Conservation (phyloP, 2,329 filamentous ascomycete genomes). For the Tolypocladium paradoxum region DNA sequence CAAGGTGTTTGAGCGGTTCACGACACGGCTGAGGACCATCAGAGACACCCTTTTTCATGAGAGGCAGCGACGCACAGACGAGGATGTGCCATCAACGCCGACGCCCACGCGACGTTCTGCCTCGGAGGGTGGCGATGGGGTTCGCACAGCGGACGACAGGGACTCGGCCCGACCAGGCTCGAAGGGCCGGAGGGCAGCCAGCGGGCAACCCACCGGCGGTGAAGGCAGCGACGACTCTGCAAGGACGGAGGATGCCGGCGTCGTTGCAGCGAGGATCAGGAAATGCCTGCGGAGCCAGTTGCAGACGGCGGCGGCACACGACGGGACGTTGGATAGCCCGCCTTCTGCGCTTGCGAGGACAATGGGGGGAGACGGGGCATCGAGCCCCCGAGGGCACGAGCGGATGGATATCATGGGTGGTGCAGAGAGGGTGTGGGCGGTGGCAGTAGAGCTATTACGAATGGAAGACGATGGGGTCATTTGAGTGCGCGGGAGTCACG, state of each 20-base stretch:
- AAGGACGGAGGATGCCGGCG: neutral
- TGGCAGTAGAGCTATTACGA: slow-evolving; percentile 18
- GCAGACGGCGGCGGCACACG: neutral
- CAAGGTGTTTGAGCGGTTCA: slow-evolving; percentile 34
- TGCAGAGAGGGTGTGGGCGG: slow-evolving; percentile 20
- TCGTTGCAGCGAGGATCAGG: neutral
- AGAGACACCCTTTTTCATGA: slow-evolving; percentile 6
- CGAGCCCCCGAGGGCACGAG: neutral
- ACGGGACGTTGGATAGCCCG: slow-evolving; percentile 1
- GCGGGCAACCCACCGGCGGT: neutral
- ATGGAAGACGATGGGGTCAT: slow-evolving; percentile 8
- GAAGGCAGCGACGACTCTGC: neutral
- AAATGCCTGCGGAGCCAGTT: neutral
- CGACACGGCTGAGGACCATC: slow-evolving; percentile 20
- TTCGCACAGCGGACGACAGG: neutral
- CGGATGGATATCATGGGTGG: slow-evolving; percentile 8
- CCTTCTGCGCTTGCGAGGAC: neutral
- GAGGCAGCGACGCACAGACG: neutral
- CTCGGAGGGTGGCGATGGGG: neutral
- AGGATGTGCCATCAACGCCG: neutral
- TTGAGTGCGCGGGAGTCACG: neutral
- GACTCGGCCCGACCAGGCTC: neutral
- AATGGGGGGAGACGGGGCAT: neutral
- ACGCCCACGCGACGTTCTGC: neutral
- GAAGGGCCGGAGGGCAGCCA: neutral